Evolutionary conservation across 1,284 basidiomycete species (phyloP), one percentile per base, ranked within the genome.

Genomic region (Ceratobasidium papillatum): DNA sequence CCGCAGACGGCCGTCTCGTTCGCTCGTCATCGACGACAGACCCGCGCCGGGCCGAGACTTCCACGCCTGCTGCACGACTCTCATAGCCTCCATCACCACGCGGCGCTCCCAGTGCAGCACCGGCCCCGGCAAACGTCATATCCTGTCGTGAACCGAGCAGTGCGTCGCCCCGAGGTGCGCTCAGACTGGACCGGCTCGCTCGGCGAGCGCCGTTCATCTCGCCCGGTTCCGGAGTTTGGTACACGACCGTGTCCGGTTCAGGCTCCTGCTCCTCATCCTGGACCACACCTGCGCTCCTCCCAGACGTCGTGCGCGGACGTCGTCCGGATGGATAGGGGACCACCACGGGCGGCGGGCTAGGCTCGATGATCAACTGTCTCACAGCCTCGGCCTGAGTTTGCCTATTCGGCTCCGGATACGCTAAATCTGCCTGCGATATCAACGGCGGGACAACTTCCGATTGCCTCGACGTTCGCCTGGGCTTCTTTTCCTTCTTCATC

Each of bases 241-340:
- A 73, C 32, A 73, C 58, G 22, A 73, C 69, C 45, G 54, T 73
- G 49, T 73, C 69, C 25, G 62, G 62, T n/a, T 73, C 69, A 14
- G 36, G 52, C 11, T 49, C 34, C 2, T 61, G 49, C 54, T 61
- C 45, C n/a, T 73, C 69, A 17, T 34, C 45, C 47, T 38, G 56
- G 2, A 19, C 32, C 22, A 27, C 25, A 14, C 41, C 25, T 22
- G 51, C 69, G 27, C 58, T 62, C 34, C 43, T 56, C 43, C 68
- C 68, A 49, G 68, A 72, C 27, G 54, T 56, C 36, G 69, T 63
- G 9, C 69, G 56, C 25, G 52, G 58, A 17, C 69, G 56, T 45
- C 32, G 51, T 1, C 54, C 54, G 19, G 19, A 1, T 45, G 69
- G 68, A 25, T 59, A 30, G 11, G 1, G 22, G 7, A 36, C 56